phyloP scores from a whole-genome alignment of 2,329 filamentous ascomycete genomes.

The Reticulascus tulasneorum region DNA sequence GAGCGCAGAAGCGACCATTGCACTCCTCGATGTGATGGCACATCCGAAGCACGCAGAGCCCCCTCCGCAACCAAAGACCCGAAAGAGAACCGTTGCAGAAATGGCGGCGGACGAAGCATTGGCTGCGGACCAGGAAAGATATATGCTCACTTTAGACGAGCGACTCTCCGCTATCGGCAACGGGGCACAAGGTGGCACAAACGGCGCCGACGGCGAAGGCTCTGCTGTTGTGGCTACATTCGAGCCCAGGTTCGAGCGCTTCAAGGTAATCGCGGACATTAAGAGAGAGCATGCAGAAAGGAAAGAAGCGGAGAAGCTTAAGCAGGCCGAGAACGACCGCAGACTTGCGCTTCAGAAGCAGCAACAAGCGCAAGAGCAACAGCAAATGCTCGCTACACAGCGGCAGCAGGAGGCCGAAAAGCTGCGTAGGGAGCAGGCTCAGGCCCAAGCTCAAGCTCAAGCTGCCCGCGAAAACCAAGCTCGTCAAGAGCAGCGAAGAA shows the following conservation, averaged over 20 bases:
- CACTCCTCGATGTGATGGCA: conserved; percentile 65
- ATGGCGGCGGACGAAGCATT: conserved; percentile 92
- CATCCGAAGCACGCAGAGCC: conserved; percentile 74
- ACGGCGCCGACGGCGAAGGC: conserved; percentile 67
- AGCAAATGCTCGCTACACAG: conserved; percentile 33
- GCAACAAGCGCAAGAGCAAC: conserved; percentile 42
- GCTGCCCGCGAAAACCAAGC: conserved; percentile 10
- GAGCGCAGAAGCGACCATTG: conserved; percentile 64
- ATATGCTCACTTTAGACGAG: conserved; percentile 91
- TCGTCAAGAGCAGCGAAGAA: conserved; percentile 26
- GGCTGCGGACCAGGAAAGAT: conserved; percentile 82
- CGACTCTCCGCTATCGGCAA: conserved; percentile 61
- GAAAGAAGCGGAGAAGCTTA: conserved; percentile 70
- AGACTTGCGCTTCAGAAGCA: conserved; percentile 44
- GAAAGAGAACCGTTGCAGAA: conserved; percentile 92
- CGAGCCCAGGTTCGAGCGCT: conserved; percentile 82
- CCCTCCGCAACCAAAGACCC: conserved; percentile 78
- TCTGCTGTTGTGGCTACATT: conserved; percentile 70
- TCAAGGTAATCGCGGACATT: conserved; percentile 87
- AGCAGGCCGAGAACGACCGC: conserved; percentile 57
- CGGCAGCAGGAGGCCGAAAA: conserved; percentile 46
- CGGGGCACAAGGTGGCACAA: conserved; percentile 51
- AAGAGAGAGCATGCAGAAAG: conserved; percentile 73
- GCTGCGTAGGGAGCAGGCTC: conserved; percentile 30
- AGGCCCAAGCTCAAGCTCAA: conserved; percentile 17